Conservation (phyloP, 2,329 filamentous ascomycete genomes). For the Esteya vermicola region DNA sequence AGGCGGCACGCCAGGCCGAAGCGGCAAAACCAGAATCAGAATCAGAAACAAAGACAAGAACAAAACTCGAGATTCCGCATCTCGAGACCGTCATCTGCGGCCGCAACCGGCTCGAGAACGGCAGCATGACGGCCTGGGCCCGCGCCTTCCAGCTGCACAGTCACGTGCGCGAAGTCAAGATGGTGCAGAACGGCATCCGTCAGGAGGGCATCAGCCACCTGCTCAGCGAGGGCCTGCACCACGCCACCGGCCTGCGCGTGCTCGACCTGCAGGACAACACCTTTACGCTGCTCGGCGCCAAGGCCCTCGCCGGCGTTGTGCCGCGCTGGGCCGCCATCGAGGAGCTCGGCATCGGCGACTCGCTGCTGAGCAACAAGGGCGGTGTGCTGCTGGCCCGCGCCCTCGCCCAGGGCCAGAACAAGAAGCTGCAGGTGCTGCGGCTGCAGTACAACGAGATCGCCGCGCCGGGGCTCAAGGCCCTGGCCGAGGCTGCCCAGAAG, state of each 20-base stretch:
- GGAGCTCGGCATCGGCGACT: conserved; percentile 84
- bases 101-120: conserved; percentile 88
- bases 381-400: conserved; percentile 59
- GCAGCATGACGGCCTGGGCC: conserved; percentile 89
- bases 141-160: conserved; percentile 71
- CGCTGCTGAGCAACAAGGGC: conserved; percentile 66
- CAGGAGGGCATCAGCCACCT: conserved; percentile 81
- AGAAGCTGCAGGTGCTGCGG: conserved; percentile 64
- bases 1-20: conserved; percentile 54
- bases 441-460: conserved; percentile 95
- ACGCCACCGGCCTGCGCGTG: conserved; percentile 54
- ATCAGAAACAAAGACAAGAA: too few relatives aligned
- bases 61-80: conserved; percentile 60
- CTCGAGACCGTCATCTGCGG: conserved; percentile 97
- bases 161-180: conserved; percentile 74
- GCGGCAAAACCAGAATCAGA: too few relatives aligned
- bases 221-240: conserved; percentile 61
- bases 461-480: conserved; percentile 53
- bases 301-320: conserved; percentile 62
- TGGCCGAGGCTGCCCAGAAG: conserved; percentile 53
- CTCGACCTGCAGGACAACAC: conserved; percentile 97
- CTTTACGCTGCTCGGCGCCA: conserved; percentile 70
- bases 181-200: conserved; percentile 96
- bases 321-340: conserved; percentile 59
- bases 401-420: conserved; percentile 61